Conservation (phyloP, 257 asterid species). For the Solanum chiquidenum region DNA sequence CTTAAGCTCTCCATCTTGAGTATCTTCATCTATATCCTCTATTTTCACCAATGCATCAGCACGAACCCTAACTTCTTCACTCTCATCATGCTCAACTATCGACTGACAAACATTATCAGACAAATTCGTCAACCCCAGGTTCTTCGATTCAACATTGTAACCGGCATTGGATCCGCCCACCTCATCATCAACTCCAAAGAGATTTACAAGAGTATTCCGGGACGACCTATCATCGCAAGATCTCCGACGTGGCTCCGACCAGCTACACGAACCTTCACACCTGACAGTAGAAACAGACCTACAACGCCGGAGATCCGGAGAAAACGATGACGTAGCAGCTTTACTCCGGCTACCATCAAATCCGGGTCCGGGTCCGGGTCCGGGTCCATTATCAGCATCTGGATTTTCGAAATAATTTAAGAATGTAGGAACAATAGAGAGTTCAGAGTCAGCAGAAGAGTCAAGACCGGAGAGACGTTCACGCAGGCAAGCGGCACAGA, state of each 20-base stretch:
- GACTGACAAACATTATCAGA: slow-evolving; percentile 30
- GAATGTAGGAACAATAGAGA: slow-evolving; percentile 1
- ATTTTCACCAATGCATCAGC: slow-evolving; percentile 10
- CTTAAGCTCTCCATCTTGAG: slow-evolving; percentile 56
- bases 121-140: slow-evolving; percentile 38
- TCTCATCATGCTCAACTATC: not conserved
- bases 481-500: slow-evolving; percentile 91
- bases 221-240: slow-evolving; percentile 61
- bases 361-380: not conserved
- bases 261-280: slow-evolving; percentile 35
- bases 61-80: slow-evolving; percentile 26
- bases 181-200: slow-evolving; percentile 54
- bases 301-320: slow-evolving; percentile 69
- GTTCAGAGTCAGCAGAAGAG: slow-evolving; percentile 6
- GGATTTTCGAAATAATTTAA: not conserved
- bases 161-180: slow-evolving; percentile 30
- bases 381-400: not conserved
- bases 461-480: slow-evolving; percentile 87
- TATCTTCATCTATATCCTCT: slow-evolving; percentile 16
- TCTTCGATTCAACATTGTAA: slow-evolving; percentile 60
- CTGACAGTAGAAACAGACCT: slow-evolving; percentile 49
- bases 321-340: not conserved
- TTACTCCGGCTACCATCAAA: not conserved
- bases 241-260: slow-evolving; percentile 61
- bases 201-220: slow-evolving; percentile 43